These are phyloP conservation scores for Clonostachys byssicola DNA, from an alignment of 2,329 filamentous ascomycete species.

Conservation along the genomic window DNA sequence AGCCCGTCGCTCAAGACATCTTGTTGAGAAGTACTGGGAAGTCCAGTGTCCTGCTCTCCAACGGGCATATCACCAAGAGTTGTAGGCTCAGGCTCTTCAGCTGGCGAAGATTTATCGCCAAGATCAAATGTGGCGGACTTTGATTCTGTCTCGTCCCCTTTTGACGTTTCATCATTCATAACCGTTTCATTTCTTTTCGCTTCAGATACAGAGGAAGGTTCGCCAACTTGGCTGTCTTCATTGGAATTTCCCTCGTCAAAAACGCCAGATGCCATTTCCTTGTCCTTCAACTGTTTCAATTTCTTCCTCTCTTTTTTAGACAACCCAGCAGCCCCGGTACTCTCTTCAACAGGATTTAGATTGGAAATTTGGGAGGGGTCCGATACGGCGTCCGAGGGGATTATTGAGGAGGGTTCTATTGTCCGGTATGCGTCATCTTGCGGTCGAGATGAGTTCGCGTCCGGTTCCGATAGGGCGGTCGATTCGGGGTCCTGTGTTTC, in stretches of 20 bases:
- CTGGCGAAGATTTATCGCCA: not conserved
- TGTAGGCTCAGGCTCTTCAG: not conserved
- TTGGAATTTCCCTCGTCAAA: not conserved
- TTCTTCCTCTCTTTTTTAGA: slow-evolving; percentile 5
- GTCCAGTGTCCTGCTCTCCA: not conserved
- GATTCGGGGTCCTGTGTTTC: slow-evolving; percentile 3
- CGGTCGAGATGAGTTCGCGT: not conserved
- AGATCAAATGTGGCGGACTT: slow-evolving; percentile 5
- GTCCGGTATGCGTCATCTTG: not conserved
- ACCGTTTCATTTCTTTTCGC: not conserved
- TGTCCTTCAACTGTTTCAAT: not conserved
- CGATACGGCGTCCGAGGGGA: not conserved
- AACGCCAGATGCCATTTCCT: not conserved
- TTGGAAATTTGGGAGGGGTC: not conserved
- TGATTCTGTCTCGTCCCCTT: not conserved
- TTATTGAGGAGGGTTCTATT: not conserved
- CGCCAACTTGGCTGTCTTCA: not conserved
- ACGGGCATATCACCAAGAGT: not conserved
- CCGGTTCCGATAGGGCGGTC: slow-evolving; percentile 1
- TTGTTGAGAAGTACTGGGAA: too few relatives aligned
- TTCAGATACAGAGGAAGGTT: too few relatives aligned
- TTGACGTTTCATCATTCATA: not conserved
- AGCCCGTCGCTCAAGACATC: too few relatives aligned
- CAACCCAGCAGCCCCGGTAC: not conserved
- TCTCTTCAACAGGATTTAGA: not conserved